Evolutionary conservation across 2,329 filamentous ascomycete species (phyloP).

Genomic region (Penicillium vulpinum): DNA sequence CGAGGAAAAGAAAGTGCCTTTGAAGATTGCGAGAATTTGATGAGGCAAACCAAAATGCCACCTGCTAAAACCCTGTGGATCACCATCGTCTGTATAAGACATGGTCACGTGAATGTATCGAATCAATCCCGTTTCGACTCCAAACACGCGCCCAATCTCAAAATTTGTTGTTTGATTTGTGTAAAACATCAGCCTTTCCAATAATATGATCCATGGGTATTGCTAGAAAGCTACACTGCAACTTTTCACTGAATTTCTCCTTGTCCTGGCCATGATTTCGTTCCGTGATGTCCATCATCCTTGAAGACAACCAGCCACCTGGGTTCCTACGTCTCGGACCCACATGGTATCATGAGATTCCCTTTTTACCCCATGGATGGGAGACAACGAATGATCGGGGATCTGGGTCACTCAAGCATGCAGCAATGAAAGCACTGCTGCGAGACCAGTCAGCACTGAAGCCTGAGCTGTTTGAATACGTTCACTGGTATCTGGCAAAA

Average conservation of each 20-base stretch:
- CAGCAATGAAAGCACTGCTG: constrained; percentile 35
- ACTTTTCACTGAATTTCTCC: neutral
- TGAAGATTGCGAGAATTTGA: neutral
- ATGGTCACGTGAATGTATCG: constrained; percentile 3
- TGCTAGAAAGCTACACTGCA: neutral
- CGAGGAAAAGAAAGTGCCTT: neutral
- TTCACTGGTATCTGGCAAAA: constrained; percentile 44
- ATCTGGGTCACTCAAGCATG: constrained; percentile 36
- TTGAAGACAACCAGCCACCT: constrained; percentile 11
- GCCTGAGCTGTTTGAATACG: constrained; percentile 34
- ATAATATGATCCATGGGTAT: neutral
- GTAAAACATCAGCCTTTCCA: neutral
- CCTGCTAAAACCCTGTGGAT: neutral
- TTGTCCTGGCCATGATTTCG: neutral
- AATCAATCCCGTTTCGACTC: neutral
- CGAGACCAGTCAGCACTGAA: constrained; percentile 41
- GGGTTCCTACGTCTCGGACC: constrained; percentile 23
- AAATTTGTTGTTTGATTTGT: neutral
- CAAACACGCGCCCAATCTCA: neutral
- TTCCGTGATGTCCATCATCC: constrained; percentile 9
- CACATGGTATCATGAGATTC: constrained; percentile 42
- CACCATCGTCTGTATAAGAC: neutral
- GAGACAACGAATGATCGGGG: constrained; percentile 28
- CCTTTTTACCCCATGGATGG: constrained; percentile 33
- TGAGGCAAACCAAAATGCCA: neutral